These are phyloP conservation scores for Helichrysum umbraculigerum DNA, from an alignment of 129 eudicot species.

Conservation along the genomic window DNA sequence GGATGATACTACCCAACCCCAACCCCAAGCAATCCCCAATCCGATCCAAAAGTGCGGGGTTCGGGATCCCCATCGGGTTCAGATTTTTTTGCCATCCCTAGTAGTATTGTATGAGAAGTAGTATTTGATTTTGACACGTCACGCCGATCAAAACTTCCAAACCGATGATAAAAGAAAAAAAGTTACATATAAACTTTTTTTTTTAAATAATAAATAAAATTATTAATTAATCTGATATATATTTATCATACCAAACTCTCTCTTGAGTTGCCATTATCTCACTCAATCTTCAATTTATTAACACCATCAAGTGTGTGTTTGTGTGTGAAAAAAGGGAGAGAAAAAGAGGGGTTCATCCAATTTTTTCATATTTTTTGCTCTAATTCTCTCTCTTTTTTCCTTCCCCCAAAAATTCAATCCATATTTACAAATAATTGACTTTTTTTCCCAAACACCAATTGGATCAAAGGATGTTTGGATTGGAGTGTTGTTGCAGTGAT, in stretches of 20 bases:
- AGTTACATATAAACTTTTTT: neutral
- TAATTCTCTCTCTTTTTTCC: neutral
- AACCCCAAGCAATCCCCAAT: too few relatives aligned
- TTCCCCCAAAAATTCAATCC: constrained; percentile 5
- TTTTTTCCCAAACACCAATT: neutral
- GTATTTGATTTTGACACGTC: constrained; percentile 7
- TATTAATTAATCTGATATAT: too few relatives aligned
- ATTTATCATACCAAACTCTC: constrained; percentile 6
- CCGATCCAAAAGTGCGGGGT: too few relatives aligned
- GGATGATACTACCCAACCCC: too few relatives aligned
- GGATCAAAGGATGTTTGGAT: constrained; percentile 44
- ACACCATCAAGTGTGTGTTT: constrained; percentile 7
- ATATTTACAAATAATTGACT: neutral
- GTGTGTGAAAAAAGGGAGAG: neutral
- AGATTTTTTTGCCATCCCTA: neutral
- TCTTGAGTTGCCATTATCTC: constrained; percentile 25
- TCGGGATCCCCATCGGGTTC: too few relatives aligned
- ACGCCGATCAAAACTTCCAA: constrained; percentile 3
- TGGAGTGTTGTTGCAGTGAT: constrained; percentile 58
- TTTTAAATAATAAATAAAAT: too few relatives aligned
- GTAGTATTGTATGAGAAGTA: neutral
- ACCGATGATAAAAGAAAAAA: constrained; percentile 19
- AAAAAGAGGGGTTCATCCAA: constrained; percentile 5
- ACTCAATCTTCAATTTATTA: constrained; percentile 31
- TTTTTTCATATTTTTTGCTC: constrained; percentile 8